Evolutionary conservation across 306 rosid species (phyloP), one percentile per base, ranked within the genome.

Genomic region (Begonia fuchsioides): DNA sequence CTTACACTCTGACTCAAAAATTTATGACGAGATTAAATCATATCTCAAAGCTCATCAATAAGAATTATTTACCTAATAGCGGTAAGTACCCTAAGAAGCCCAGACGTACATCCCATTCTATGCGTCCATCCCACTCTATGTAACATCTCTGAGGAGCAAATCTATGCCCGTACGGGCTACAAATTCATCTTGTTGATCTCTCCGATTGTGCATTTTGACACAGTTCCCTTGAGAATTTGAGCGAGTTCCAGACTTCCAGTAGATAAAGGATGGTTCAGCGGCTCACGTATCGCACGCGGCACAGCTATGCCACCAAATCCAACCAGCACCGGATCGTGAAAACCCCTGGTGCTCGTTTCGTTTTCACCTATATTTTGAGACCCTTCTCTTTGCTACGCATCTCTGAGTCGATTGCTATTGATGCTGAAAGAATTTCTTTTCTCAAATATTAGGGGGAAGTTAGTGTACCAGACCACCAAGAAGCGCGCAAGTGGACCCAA

Each of bases 281-380:
- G 17, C 83, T 86, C 17, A 81, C 93, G 0, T 81, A 81, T 14
- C 80, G 95, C 11, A 57, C 17, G 70, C 74, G 85, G 3, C 93
- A 86, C 47, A 76, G 86, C 68, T 86, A 78, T 53, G 93, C 95
- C 58, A 85, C 95, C 55, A 81, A 81, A 47, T 85, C 95, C 26
- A 85, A 85, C 65, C 84, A 85, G 58, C 87, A 81, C 66, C 70
- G 93, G 52, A 57, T 85, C 54, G 95, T 86, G 46, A 81, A 81
- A 55, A 86, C 93, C 53, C 95, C 95, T 26, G 95, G 93, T 86
- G 68, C 4, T 16, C 50, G 13, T 15, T 16, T 47, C 17, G 17
- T 47, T 47, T 15, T 9, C 18, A 9, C 1, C 40, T 13, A 1
- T 18, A 53, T 10, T 15, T 10, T 15, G 55, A 44, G 39, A 47